These are phyloP conservation scores for Globisporangium okanoganense DNA, from an alignment of 352 stramenopile species.

Conservation along the genomic window DNA sequence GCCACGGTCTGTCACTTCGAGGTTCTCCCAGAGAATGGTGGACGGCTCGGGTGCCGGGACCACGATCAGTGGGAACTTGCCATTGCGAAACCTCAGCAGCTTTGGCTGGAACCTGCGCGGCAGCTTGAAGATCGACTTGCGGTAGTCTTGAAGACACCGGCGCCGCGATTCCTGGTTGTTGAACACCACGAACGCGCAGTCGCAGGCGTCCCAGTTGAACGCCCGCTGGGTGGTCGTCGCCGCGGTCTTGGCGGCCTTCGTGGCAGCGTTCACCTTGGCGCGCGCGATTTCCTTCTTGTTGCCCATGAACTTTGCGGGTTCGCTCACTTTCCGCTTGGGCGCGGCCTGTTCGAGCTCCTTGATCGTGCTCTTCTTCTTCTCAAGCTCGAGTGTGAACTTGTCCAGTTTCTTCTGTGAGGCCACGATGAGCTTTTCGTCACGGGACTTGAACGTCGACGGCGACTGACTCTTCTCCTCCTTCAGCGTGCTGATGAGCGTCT, in stretches of 20 bases:
- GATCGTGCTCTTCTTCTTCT: constrained; percentile 71
- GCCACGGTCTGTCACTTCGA: constrained; percentile 58
- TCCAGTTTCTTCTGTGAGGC: no score
- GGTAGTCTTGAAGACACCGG: constrained; percentile 78
- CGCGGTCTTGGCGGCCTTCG: constrained; percentile 19
- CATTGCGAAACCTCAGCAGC: constrained; percentile 53
- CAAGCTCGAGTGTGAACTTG: no score
- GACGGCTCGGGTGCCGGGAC: constrained; percentile 63
- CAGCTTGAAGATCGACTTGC: constrained; percentile 47
- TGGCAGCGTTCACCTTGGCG: no score
- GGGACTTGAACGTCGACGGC: no score
- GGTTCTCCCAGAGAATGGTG: constrained; percentile 88
- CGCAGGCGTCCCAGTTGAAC: constrained; percentile 57
- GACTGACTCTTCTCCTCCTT: no score
- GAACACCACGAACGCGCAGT: constrained; percentile 87
- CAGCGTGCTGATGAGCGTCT: no score
- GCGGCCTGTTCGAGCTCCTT: constrained; percentile 48
- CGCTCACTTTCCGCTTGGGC: background rate
- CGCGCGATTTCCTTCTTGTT: background rate
- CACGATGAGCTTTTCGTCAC: constrained; percentile 36
- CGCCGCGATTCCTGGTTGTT: constrained; percentile 79
- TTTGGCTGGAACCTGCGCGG: constrained; percentile 47
- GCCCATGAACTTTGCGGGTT: background rate
- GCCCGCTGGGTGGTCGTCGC: constrained; percentile 27
- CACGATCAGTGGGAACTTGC: constrained; percentile 44